Evolutionary conservation across 257 asterid species (phyloP).

Genomic region (Solanum sitiens): DNA sequence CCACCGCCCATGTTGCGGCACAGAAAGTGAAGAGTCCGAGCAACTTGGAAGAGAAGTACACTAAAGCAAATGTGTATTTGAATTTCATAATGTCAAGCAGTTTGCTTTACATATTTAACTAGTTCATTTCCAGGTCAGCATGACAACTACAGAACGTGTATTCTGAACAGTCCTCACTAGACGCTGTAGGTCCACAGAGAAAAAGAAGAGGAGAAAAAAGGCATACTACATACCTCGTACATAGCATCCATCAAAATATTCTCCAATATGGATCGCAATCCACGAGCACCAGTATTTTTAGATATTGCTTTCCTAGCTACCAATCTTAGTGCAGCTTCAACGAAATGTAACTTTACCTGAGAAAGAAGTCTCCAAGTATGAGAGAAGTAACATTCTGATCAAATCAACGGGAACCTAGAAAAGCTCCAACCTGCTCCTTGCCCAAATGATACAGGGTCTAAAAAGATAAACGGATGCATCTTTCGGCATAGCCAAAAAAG

Average conservation of each 20-base stretch:
- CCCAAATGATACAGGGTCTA: not conserved
- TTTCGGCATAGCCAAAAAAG: not conserved
- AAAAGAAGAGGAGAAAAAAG: not conserved
- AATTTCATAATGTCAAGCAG: not conserved
- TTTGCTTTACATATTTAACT: not conserved
- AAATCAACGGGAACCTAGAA: not conserved
- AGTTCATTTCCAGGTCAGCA: not conserved
- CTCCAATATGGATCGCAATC: slow-evolving; percentile 86
- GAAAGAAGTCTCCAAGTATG: slow-evolving; percentile 5
- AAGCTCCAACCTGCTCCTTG: not conserved
- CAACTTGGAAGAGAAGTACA: not conserved
- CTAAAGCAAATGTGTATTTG: not conserved
- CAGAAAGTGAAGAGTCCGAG: not conserved
- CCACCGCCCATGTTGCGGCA: not conserved
- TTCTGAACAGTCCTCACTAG: not conserved
- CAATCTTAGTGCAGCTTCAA: slow-evolving; percentile 78
- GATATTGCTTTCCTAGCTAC: slow-evolving; percentile 80
- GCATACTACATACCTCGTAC: slow-evolving; percentile 64
- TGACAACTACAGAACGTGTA: not conserved
- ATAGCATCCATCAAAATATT: slow-evolving; percentile 89
- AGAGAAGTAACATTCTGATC: not conserved
- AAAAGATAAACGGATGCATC: not conserved
- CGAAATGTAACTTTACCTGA: slow-evolving; percentile 87
- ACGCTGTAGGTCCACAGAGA: not conserved
- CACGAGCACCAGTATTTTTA: slow-evolving; percentile 95